Base-by-base conservation (phyloP, 148 eudicot species). In the Diospyros kaki region DNA sequence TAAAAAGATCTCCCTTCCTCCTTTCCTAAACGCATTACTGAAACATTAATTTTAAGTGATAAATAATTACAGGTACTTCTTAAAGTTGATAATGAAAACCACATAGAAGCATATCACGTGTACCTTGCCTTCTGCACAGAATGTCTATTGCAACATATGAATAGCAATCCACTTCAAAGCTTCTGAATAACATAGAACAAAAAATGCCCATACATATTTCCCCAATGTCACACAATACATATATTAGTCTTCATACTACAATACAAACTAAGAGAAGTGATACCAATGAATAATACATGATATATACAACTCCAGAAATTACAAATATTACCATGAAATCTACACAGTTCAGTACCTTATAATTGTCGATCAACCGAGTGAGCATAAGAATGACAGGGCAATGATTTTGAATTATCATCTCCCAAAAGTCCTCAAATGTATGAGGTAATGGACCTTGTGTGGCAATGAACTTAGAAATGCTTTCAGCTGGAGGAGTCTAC, bases 381-480 rank as follows among this genome's bases (percentile, higher is more conserved):
- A 95, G 94, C 99, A 95, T 95, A 80, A 95, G 78, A 80, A 93
- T 83, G 40, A 86, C 93, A 58, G 99, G 94, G 78, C 93, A 89
- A 17, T 88, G 93, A 73, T 83, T 66, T 86, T 93, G 98, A 38
- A 93, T 76, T 73, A 95, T 87, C 99, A 95, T 95, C 81, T 93
- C 94, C 99, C 99, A 95, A 74, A 95, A 95, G 80, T 95, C 99
- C 82, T 95, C 99, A 89, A 76, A 88, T 66, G 97, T 95, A 75
- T 83, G 86, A 2, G 90, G 85, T 41, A 93, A 81, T 66, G 99
- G 99, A 69, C 99, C 99, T 86, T 95, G 99, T 70, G 99, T 95
- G 71, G 99, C 97, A 84, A 95, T 91, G 78, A 95, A 95, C 74
- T 73, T 88, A 78, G 94, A 81, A 76, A 91, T 82, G 75, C 72